Conservation (phyloP, 306 rosid genomes). For the Herpetospermum pedunculosum region DNA sequence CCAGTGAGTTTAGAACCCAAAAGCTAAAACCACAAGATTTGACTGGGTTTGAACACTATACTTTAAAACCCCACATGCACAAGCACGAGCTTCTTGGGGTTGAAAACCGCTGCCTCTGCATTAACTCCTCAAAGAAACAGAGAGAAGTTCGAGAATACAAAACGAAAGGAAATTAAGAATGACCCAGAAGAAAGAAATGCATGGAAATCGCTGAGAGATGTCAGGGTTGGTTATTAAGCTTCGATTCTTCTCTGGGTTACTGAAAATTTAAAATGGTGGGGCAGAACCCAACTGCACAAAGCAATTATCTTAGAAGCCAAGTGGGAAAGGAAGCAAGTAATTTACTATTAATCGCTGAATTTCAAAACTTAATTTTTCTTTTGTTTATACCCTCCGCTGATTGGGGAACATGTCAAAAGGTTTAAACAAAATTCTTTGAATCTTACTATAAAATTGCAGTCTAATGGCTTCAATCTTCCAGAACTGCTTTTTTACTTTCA, state of each 20-base stretch:
- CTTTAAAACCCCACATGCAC: neutral
- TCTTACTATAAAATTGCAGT: too few species aligned
- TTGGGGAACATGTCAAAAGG: conserved; percentile 3
- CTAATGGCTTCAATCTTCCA: too few species aligned
- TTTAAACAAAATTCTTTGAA: too few species aligned
- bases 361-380: neutral
- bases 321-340: neutral
- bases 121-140: neutral
- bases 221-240: neutral
- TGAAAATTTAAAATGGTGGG: conserved; percentile 8
- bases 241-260: neutral
- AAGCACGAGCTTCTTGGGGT: conserved; percentile 4
- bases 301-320: neutral
- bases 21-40: neutral
- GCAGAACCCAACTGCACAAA: neutral
- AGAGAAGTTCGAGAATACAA: neutral
- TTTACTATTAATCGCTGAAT: neutral
- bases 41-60: neutral
- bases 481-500: too few species aligned
- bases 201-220: neutral
- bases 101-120: neutral
- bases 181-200: neutral
- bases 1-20: neutral
- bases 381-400: neutral
- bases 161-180: neutral